Conservation (phyloP, 345 rosid genomes). For the Brassica nigra region DNA sequence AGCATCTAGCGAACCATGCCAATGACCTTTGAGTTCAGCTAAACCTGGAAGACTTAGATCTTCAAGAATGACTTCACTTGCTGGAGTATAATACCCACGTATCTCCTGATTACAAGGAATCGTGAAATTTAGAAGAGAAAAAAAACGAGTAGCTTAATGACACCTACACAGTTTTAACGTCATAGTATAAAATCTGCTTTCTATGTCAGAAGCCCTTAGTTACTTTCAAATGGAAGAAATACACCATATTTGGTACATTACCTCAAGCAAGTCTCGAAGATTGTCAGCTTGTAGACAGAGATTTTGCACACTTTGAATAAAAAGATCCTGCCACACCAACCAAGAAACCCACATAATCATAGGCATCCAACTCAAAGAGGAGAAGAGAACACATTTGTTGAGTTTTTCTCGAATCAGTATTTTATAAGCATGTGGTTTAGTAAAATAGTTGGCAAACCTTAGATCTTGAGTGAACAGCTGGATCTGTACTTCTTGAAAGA, state of each 20-base stretch:
- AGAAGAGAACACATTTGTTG: slow-evolving; percentile 13
- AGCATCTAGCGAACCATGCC: slow-evolving; percentile 97
- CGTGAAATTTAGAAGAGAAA: slow-evolving; percentile 26
- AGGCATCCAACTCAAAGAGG: slow-evolving; percentile 24
- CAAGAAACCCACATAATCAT: slow-evolving; percentile 19
- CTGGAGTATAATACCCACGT: slow-evolving; percentile 61
- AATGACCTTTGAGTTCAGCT: slow-evolving; percentile 87
- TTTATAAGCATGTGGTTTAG: slow-evolving; percentile 12
- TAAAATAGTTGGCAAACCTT: slow-evolving; percentile 58
- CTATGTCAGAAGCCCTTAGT: neutral
- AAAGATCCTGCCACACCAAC: slow-evolving; percentile 71
- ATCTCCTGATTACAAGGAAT: slow-evolving; percentile 56
- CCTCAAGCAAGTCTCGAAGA: slow-evolving; percentile 86
- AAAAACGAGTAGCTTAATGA: neutral
- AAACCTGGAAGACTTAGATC: slow-evolving; percentile 86
- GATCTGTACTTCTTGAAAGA: slow-evolving; percentile 95
- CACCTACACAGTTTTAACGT: neutral
- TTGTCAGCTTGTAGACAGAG: slow-evolving; percentile 74
- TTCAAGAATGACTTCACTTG: slow-evolving; percentile 72
- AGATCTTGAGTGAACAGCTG: slow-evolving; percentile 92
- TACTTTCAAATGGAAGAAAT: slow-evolving; percentile 24
- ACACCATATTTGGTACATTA: slow-evolving; percentile 36
- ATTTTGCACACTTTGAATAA: slow-evolving; percentile 87
- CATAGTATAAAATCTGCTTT: slow-evolving; percentile 17
- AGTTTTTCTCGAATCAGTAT: neutral